A percentile compares a stretch with the other conserved stretches of the same genome.
Evolutionary conservation across 257 asterid genomes (phyloP).

Genomic region (Gardenia jasminoides): DNA sequence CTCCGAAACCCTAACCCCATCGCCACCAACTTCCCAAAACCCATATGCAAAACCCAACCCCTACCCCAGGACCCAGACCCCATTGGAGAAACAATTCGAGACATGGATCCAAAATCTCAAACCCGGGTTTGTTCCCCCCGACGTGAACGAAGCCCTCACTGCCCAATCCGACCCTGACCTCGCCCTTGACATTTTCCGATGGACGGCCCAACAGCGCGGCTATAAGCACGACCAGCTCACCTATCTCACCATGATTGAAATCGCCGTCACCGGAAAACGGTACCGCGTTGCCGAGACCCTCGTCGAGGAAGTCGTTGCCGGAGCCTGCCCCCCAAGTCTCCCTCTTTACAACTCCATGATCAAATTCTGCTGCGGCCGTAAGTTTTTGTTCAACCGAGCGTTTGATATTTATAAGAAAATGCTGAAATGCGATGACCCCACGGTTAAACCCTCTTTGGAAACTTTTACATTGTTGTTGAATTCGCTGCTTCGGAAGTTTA

Average conservation of each 20-base stretch:
- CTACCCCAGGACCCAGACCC: constrained; percentile 53
- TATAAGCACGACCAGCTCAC: constrained; percentile 72
- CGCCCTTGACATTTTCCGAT: constrained; percentile 92
- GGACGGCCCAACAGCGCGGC: constrained; percentile 88
- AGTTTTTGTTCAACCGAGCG: constrained; percentile 68
- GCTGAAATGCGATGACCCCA: constrained; percentile 55
- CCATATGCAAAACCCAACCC: constrained; percentile 25
- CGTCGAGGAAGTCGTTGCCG: constrained; percentile 80
- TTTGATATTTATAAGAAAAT: constrained; percentile 84
- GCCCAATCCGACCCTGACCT: constrained; percentile 86
- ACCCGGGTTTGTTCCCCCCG: constrained; percentile 82
- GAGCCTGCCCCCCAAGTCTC: constrained; percentile 67
- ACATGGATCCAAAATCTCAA: constrained; percentile 67
- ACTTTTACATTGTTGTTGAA: constrained; percentile 65
- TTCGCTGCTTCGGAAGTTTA: constrained; percentile 68
- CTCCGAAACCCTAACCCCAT: constrained; percentile 20
- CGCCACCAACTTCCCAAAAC: constrained; percentile 19
- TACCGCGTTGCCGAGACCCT: constrained; percentile 63
- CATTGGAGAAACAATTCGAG: constrained; percentile 71
- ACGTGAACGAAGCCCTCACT: constrained; percentile 60
- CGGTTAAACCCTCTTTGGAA: constrained; percentile 60
- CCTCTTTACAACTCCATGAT: constrained; percentile 76
- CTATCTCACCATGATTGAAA: constrained; percentile 66
- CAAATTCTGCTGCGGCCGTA: constrained; percentile 75
- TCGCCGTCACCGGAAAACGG: constrained; percentile 65